Conservation (phyloP, 371 early-diverging fungal species). For the Apophysomyces trapeziformis region DNA sequence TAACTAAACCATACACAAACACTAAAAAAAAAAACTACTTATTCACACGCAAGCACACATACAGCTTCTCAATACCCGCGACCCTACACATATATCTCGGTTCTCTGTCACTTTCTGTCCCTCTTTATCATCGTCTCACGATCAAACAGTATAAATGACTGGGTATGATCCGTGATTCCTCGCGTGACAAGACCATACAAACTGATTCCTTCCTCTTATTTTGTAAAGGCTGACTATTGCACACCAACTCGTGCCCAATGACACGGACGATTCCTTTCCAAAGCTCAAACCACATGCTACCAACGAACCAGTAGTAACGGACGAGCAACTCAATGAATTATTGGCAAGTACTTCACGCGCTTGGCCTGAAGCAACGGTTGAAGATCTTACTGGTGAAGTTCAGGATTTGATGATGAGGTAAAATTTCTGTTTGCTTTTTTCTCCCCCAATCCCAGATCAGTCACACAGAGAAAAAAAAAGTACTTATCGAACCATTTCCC, state of each 20-base stretch:
- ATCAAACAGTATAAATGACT: constrained; percentile 1
- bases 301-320: constrained; percentile 19
- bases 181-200: neutral
- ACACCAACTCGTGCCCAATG: constrained; percentile 23
- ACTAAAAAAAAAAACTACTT: no score
- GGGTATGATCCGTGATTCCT: neutral
- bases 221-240: constrained; percentile 33
- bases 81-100: constrained; percentile 1
- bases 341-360: constrained; percentile 21
- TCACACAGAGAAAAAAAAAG: constrained; percentile 8
- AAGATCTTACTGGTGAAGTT: constrained; percentile 52
- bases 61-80: neutral
- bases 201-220: neutral
- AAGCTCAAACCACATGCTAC: constrained; percentile 16
- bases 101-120: no score
- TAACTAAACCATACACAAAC: neutral
- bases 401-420: constrained; percentile 53
- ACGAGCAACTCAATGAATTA: constrained; percentile 35
- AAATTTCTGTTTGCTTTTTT: neutral
- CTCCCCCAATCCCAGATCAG: neutral
- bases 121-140: neutral
- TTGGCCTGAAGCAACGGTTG: constrained; percentile 23
- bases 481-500: constrained; percentile 20
- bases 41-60: neutral
- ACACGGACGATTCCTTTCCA: constrained; percentile 4